Conservation (phyloP, 805 yeast species). For the Candida parachauliodes region DNA sequence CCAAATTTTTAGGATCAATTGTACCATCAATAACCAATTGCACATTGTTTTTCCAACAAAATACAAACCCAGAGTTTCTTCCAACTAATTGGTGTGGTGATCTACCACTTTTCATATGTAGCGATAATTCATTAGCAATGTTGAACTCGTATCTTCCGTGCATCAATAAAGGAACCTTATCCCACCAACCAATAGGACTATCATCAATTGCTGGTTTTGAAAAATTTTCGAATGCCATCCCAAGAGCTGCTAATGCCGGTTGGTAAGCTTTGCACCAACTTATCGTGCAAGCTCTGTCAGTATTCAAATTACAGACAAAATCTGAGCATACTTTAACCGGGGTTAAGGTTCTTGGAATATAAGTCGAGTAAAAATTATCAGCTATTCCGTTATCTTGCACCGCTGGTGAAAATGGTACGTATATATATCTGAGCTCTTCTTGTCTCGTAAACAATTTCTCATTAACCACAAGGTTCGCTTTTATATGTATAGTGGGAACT, state of each 20-base stretch:
- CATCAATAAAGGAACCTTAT: conserved; percentile 49
- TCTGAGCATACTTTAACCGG: conserved; percentile 57
- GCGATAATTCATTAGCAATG: conserved; percentile 50
- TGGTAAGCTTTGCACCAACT: conserved; percentile 65
- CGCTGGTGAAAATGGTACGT: conserved; percentile 58
- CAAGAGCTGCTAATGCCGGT: conserved; percentile 54
- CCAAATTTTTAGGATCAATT: conserved; percentile 45
- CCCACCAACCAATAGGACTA: conserved; percentile 48
- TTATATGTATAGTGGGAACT: conserved; percentile 25
- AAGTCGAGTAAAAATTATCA: conserved; percentile 55
- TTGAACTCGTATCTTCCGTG: conserved; percentile 52
- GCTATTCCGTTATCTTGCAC: conserved; percentile 27
- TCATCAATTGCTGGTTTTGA: conserved; percentile 45
- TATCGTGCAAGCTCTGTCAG: conserved; percentile 47
- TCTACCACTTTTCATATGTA: conserved; percentile 59
- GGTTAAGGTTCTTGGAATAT: conserved; percentile 59
- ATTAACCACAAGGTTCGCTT: conserved; percentile 52
- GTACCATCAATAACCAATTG: conserved; percentile 48
- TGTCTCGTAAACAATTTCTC: conserved; percentile 47
- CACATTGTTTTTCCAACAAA: conserved; percentile 60
- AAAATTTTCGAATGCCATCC: conserved; percentile 38
- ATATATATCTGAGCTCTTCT: conserved; percentile 46
- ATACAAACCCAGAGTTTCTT: conserved; percentile 58
- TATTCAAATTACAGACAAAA: conserved; percentile 41
- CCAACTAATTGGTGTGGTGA: conserved; percentile 60